These are phyloP conservation scores for Eucalyptus guilfoylei DNA, from an alignment of 345 rosid species.

Conservation along the genomic window DNA sequence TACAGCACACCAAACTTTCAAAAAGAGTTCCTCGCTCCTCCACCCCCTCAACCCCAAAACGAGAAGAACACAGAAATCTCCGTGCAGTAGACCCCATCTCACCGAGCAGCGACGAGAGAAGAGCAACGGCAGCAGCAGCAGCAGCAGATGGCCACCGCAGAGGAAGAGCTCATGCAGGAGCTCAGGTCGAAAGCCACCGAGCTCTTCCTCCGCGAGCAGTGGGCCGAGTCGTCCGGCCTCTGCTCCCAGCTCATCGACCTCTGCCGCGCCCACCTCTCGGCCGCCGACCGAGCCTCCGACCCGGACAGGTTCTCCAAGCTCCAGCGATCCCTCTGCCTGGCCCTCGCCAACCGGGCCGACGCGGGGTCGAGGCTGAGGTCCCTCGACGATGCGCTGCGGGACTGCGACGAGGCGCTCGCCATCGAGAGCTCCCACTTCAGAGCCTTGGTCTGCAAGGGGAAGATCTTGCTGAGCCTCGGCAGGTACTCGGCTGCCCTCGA, in stretches of 20 bases:
- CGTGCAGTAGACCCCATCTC: neutral
- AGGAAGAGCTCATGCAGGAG: constrained; percentile 27
- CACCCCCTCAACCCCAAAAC: neutral
- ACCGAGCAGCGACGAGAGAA: constrained; percentile 3
- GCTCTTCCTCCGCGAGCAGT: constrained; percentile 72
- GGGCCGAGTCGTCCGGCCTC: constrained; percentile 48
- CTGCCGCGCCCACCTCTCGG: constrained; percentile 29
- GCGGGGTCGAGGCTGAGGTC: constrained; percentile 35
- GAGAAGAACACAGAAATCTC: neutral
- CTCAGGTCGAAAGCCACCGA: constrained; percentile 70
- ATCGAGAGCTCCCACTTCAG: constrained; percentile 66
- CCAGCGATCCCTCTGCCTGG: constrained; percentile 48
- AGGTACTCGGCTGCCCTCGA: constrained; percentile 55
- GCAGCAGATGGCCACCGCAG: neutral
- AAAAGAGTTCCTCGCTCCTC: neutral
- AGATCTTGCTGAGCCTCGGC: constrained; percentile 47
- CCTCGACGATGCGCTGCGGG: constrained; percentile 32
- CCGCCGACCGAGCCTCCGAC: neutral
- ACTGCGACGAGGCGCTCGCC: constrained; percentile 52
- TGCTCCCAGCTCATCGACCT: constrained; percentile 56
- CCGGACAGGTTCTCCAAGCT: constrained; percentile 20
- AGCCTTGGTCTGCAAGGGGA: constrained; percentile 77
- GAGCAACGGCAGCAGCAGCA: neutral
- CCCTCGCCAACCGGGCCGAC: constrained; percentile 75
- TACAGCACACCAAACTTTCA: constrained; percentile 13